Base-by-base conservation (phyloP, 2,329 filamentous ascomycete genomes). In the Chrysoporthe austroafricana region DNA sequence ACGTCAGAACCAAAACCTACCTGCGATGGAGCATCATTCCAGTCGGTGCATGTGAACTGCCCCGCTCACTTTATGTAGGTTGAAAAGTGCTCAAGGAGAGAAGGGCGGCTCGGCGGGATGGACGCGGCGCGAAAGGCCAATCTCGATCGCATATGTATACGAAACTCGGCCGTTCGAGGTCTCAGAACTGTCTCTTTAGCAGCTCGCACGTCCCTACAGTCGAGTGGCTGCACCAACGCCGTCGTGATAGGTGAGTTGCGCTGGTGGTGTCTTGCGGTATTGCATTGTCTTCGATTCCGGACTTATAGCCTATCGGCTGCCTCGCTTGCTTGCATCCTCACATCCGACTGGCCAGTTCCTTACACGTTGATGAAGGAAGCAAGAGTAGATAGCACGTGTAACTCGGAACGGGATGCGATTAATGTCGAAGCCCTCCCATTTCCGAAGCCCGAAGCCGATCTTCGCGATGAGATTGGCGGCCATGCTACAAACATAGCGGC, bases 81-180 rank as follows among this genome's bases (percentile, higher is more conserved):
- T 34, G 11, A 6, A 54, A 14, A 16, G 11, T 54, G 21, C 13
- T 54, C 50, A 5, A 34, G 50, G 14, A 13, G 4, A 32, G 26
- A 34, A 3, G 16, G 13, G 7, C 7, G 26, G 13, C 42, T 6
- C 26, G 18, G n/a, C n/a, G 34, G 43, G 5, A 2, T 8, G 34
- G 11, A 43, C 11, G 2, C 16, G 26, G 46, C 34, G 34, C n/a
- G 21, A n/a, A n/a, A 16, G n/a, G 36, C 39, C 36, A 43, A 61
- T 56, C 56, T 54, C 63, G 44, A 66, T 66, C 57, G 6, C 46
- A 54, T 44, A 21, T 52, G 34, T 39, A 34, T 61, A 34, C 63
- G 46, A 60, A 52, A 61, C 63, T 54, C 64, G 64, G 64, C 64
- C 59, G 64, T 66, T 66, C 26, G 58, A 39, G 32, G 59, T 66